Conservation (phyloP, 163 green algal species). For the Scenedesmus sp. region DNA sequence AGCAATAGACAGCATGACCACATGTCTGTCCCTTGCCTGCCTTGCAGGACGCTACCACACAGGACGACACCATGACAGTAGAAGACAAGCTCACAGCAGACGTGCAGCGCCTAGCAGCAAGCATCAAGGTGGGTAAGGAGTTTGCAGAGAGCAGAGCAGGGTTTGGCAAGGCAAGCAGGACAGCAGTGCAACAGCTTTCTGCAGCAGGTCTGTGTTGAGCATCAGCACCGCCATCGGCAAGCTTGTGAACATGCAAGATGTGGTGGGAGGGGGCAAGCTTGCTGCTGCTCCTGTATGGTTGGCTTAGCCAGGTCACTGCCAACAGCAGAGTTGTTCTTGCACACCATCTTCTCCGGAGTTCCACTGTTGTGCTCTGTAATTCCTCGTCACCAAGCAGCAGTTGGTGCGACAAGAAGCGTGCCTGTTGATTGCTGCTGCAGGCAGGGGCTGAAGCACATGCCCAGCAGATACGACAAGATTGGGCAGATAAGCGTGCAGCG, state of each 20-base stretch:
- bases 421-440: slow-evolving; percentile 13
- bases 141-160: background rate
- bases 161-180: background rate
- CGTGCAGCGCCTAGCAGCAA: slow-evolving; percentile 42
- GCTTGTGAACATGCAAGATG: background rate
- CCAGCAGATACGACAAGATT: slow-evolving; percentile 37
- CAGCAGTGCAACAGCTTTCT: background rate
- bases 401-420: background rate
- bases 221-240: background rate
- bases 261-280: background rate
- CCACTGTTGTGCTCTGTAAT: no score
- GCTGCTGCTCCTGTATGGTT: background rate
- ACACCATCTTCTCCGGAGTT: no score
- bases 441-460: slow-evolving; percentile 20
- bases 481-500: background rate
- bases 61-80: slow-evolving; percentile 38
- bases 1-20: background rate
- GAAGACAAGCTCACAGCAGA: slow-evolving; percentile 48
- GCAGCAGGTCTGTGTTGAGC: background rate
- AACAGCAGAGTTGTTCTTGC: background rate
- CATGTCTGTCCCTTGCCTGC: background rate
- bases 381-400: no score
- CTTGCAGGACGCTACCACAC: background rate
- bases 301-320: background rate
- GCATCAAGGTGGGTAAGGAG: slow-evolving; percentile 42